Base-by-base conservation (phyloP, 495 filamentous ascomycete species). In the Choiromyces venosus region DNA sequence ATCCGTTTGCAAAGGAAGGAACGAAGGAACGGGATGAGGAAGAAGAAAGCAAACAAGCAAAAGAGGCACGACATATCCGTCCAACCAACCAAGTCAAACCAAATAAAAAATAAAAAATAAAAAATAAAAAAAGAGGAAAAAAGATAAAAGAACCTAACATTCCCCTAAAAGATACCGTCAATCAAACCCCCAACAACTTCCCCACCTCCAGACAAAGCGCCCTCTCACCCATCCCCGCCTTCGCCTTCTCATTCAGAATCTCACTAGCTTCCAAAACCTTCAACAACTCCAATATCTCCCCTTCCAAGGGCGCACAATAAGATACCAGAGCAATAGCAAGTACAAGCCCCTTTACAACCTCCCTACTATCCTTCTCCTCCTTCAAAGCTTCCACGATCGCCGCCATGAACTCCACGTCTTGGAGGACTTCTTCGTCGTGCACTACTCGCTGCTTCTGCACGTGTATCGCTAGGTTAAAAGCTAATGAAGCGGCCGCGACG, bases 401-500 rank as follows among this genome's bases (percentile, higher is more conserved):
- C 0, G 92, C 93, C 1, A 88, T 86, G 4, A 97, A 84, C 79
- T 95, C 93, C 70, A 89, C 87, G 12, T 84, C 87, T 71, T 92
- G 90, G 4, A 97, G 81, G 0, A 84, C 83, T 39, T 93, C 90
- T 3, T 85, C 82, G 5, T 86, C 81, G 10, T 86, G 85, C 25
- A 87, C 85, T 25, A 86, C 85, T 36, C 93, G 87, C 46, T 86
- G 83, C 66, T 87, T 86, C 79, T 90, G 89, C 77, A 93, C 92
- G 12, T 89, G 85, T 12, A 87, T 82, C 0, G 92, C 87, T 4
- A 98, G 81, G 73, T 97, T 97, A 82, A 94, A 94, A 1, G 91
- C 87, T n/a, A 97, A 83, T 0, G 90, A 91, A 21, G 93, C 87
- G 0, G 93, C 92, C 8, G 92, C 91, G 19, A 93, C 91, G 39